Evolutionary conservation across 371 early-diverging fungal species (phyloP).

Genomic region (Catenaria anguillulae): DNA sequence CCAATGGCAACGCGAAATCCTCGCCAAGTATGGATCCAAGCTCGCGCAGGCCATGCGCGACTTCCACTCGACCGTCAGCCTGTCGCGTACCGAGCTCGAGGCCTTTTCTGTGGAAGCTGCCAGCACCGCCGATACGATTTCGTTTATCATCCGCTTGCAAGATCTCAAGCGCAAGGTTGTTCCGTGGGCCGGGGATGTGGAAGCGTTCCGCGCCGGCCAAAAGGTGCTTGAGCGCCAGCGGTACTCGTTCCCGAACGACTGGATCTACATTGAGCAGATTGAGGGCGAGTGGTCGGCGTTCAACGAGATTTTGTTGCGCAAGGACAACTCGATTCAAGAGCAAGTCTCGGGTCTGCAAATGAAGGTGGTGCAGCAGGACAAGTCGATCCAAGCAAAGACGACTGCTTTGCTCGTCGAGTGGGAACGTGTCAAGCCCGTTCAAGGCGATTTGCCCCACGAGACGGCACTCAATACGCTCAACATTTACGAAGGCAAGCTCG

Average conservation of each 20-base stretch:
- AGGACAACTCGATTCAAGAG: slow-evolving; percentile 82
- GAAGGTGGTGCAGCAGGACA: not conserved
- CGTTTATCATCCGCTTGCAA: slow-evolving; percentile 91
- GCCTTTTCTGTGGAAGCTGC: slow-evolving; percentile 58
- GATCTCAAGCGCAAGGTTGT: slow-evolving; percentile 75
- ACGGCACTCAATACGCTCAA: slow-evolving; percentile 65
- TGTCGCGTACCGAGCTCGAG: slow-evolving; percentile 75
- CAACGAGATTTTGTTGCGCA: slow-evolving; percentile 77
- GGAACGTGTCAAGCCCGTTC: slow-evolving; percentile 86
- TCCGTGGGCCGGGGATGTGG: slow-evolving; percentile 70
- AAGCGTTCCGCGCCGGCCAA: slow-evolving; percentile 78
- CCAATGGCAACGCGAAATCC: slow-evolving; percentile 90
- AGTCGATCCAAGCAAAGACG: slow-evolving; percentile 60
- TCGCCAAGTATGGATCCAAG: slow-evolving; percentile 75
- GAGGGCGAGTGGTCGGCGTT: slow-evolving; percentile 97
- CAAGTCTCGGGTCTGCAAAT: slow-evolving; percentile 37
- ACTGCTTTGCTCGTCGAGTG: slow-evolving; percentile 75
- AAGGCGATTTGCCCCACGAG: slow-evolving; percentile 82
- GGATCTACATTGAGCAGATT: slow-evolving; percentile 89
- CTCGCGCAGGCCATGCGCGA: slow-evolving; percentile 70
- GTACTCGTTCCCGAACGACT: slow-evolving; percentile 83
- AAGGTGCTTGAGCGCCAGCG: slow-evolving; percentile 85
- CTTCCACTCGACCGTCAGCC: slow-evolving; percentile 58
- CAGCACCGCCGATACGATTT: slow-evolving; percentile 80
- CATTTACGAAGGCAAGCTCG: slow-evolving; percentile 74